phyloP scores from a whole-genome alignment of 331 rosid species.

The Cydonia oblonga region DNA sequence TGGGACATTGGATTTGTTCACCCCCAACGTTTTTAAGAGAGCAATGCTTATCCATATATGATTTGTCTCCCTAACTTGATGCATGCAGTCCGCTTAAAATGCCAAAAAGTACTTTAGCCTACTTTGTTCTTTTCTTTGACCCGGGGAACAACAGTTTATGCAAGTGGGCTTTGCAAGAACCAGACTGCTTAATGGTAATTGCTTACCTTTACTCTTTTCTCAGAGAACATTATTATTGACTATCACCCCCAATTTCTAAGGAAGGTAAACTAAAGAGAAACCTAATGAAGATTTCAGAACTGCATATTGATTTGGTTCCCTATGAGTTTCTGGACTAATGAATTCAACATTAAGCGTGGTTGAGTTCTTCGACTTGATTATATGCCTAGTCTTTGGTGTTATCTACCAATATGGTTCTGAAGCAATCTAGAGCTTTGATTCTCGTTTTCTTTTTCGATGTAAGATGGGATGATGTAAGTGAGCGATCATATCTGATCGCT shows the following conservation, averaged over 20 bases:
- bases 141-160: background rate
- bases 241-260: background rate
- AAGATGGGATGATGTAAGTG: background rate
- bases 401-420: background rate
- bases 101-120: background rate
- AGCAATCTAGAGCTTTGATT: background rate
- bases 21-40: constrained; percentile 2
- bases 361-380: background rate
- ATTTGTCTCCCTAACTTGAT: background rate
- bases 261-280: background rate
- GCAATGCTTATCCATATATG: constrained; percentile 6
- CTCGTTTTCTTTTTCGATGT: background rate
- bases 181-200: background rate
- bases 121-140: background rate
- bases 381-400: background rate
- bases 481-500: background rate
- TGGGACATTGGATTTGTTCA: constrained; percentile 17
- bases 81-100: background rate
- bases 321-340: too few relatives aligned
- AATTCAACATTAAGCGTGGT: background rate
- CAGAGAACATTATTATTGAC: background rate
- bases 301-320: background rate
- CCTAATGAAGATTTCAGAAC: background rate
- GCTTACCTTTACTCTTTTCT: background rate
- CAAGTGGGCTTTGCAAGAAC: background rate